Evolutionary conservation across 2,329 filamentous ascomycete genomes (phyloP).

Genomic region (Diaporthe sp.): DNA sequence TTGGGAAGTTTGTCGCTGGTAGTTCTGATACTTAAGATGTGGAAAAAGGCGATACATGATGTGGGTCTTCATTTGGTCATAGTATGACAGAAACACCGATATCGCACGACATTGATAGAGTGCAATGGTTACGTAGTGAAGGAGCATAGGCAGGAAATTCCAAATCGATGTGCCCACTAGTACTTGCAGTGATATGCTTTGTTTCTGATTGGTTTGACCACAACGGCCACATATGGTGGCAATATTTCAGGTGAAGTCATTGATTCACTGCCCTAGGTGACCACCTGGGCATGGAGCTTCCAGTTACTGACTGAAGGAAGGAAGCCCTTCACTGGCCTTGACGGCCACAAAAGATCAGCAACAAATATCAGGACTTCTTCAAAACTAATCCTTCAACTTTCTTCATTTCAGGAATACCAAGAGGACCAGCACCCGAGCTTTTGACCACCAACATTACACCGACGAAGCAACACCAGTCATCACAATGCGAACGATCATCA

Average conservation of each 20-base stretch:
- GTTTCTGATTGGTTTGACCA: too few relatives aligned
- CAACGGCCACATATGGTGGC: too few relatives aligned
- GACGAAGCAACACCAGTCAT: neutral
- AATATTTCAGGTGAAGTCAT: neutral
- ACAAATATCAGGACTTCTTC: neutral
- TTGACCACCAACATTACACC: rapidly evolving
- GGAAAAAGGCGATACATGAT: too few relatives aligned
- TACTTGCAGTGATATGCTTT: too few relatives aligned
- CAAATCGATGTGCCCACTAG: too few relatives aligned
- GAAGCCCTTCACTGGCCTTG: neutral
- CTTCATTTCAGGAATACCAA: neutral
- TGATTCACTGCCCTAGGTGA: neutral
- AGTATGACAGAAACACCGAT: too few relatives aligned
- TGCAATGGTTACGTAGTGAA: too few relatives aligned
- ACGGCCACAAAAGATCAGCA: neutral
- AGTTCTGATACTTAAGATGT: too few relatives aligned
- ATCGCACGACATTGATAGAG: too few relatives aligned
- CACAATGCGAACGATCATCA: neutral
- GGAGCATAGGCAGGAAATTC: too few relatives aligned
- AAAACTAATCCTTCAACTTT: neutral
- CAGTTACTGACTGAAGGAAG: neutral
- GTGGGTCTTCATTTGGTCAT: too few relatives aligned
- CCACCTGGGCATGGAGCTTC: neutral
- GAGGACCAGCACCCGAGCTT: neutral
- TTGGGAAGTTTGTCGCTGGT: too few relatives aligned